These are phyloP conservation scores for Monilinia aucupariae DNA, from an alignment of 2,329 filamentous ascomycete genomes.

Conservation along the genomic window DNA sequence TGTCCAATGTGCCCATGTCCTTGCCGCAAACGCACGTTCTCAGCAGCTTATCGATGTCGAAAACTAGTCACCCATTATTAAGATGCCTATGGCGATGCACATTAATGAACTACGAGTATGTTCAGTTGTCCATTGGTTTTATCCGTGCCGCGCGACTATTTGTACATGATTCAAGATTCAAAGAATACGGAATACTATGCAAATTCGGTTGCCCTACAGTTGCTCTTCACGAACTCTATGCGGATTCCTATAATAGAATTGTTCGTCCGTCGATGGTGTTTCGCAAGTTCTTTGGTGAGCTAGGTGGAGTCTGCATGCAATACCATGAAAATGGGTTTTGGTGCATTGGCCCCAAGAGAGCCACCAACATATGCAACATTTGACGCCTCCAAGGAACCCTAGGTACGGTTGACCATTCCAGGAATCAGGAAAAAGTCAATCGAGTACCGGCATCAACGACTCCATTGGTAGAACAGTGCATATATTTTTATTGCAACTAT, in stretches of 20 bases:
- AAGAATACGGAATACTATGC: not conserved
- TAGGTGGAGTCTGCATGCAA: not conserved
- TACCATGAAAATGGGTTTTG: not conserved
- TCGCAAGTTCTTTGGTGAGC: not conserved
- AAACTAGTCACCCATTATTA: not conserved
- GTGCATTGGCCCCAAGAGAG: not conserved
- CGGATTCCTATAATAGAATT: not conserved
- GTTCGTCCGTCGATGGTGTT: not conserved
- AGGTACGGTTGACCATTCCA: not conserved
- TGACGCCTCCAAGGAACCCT: not conserved
- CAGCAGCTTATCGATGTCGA: not conserved
- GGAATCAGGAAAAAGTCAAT: not conserved
- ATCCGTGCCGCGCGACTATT: slow-evolving; percentile 6
- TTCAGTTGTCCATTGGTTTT: not conserved
- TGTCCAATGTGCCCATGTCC: not conserved
- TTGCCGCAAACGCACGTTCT: not conserved
- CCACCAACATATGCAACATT: slow-evolving; percentile 7
- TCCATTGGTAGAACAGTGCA: not conserved
- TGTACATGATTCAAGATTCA: not conserved
- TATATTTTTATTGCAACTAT: not conserved
- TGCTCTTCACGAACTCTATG: not conserved
- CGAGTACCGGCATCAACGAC: not conserved
- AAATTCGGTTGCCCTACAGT: not conserved
- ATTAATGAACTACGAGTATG: not conserved
- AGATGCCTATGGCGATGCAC: not conserved